Evolutionary conservation across 306 rosid genomes (phyloP), one percentile per base, ranked within the genome.

Genomic region (Quercus aquifolioides): DNA sequence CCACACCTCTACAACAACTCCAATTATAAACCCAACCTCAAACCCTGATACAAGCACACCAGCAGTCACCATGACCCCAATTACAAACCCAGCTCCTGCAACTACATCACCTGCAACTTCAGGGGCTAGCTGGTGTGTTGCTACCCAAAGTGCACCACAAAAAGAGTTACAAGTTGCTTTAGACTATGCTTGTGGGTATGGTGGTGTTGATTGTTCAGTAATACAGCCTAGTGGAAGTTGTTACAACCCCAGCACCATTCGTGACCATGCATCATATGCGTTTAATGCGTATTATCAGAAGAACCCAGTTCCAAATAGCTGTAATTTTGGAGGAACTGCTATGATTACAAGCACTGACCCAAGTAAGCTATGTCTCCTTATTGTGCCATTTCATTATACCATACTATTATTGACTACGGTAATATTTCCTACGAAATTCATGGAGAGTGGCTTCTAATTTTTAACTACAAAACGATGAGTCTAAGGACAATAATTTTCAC

Each of bases 131-230:
- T 91, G 96, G 96, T 93, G 97, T n/a, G 84, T 91, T 80, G 90
- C 96, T 69, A 87, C 92, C 73, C 92, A 86, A 68, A 78, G 84
- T 82, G 88, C 91, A 13, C 84, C 97, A 59, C 82, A 79, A 38
- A 76, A 49, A 54, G 75, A 84, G 3, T 76, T 93, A 49, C 97
- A 93, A 82, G 94, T 89, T 77, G 97, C 97, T 76, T 75, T 93
- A 87, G 97, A 93, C 79, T 93, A 91, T 88, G 96, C 96, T 15
- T 93, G 97, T 81, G 97, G 97, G 43, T 77, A 79, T 79, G 96
- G 91, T 71, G 91, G 91, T 26, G 80, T 85, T 55, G 97, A 91
- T 79, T 93, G 97, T 75, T 84, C 91, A 10, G 88, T 83, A 73
- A 88, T 93, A 87, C 96, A 91, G 80, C 78, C 83, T 23, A 89